Evolutionary conservation across 192 early-diverging fungal genomes (phyloP).

Genomic region (Chytriomyces sp.): DNA sequence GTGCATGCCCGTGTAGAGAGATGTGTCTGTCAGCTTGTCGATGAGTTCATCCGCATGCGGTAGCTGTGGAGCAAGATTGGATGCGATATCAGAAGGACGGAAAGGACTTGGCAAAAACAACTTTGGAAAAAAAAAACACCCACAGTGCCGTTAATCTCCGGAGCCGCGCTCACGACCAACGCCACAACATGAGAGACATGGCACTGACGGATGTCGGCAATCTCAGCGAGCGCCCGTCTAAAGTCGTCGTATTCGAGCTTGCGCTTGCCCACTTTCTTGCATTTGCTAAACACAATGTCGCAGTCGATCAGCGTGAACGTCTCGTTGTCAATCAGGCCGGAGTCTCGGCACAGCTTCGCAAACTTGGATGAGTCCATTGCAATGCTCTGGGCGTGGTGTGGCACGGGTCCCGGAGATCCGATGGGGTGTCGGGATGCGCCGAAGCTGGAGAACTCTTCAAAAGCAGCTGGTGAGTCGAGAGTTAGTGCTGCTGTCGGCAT

Average conservation of each 20-base stretch:
- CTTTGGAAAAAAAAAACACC: background rate
- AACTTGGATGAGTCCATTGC: constrained; percentile 44
- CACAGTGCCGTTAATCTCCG: constrained; percentile 43
- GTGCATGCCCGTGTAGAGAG: constrained; percentile 59
- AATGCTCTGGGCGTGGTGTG: background rate
- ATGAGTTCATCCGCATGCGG: constrained; percentile 38
- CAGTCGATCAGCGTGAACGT: constrained; percentile 54
- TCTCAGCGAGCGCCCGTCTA: constrained; percentile 40
- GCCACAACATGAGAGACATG: constrained; percentile 30
- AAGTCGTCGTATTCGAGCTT: constrained; percentile 51
- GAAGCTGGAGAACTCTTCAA: constrained; percentile 33
- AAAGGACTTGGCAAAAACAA: background rate
- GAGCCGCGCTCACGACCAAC: constrained; percentile 14
- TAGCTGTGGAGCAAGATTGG: constrained; percentile 23
- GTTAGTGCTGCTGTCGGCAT: background rate
- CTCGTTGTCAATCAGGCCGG: constrained; percentile 51
- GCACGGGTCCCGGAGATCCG: background rate
- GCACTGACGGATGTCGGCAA: constrained; percentile 48
- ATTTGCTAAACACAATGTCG: constrained; percentile 63
- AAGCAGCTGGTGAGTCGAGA: constrained; percentile 6
- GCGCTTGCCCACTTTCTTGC: constrained; percentile 41
- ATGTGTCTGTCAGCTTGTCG: constrained; percentile 48
- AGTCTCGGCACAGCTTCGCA: constrained; percentile 58
- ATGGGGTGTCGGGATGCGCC: background rate
- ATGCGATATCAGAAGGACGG: background rate